Base-by-base conservation (phyloP, 805 yeast species). In the Kurtzmaniella fragi region DNA sequence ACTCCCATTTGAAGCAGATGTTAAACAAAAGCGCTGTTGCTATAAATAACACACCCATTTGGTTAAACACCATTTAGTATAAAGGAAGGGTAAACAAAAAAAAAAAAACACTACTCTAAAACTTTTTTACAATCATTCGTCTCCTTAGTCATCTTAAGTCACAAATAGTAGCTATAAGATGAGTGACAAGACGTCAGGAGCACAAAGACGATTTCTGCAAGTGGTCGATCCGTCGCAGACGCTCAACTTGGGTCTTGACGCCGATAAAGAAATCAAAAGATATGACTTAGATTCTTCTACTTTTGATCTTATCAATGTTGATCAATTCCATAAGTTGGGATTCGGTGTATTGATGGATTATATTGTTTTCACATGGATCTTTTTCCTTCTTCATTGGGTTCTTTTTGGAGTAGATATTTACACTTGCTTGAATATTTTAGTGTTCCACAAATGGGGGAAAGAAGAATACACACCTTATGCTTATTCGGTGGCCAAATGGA, bases 401-500 rank as follows among this genome's bases (percentile, higher is more conserved):
- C 67, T 71, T 38, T 54, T 78, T 35, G 84, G 70, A 1, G 73
- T 84, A 1, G 96, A 88, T 64, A 69, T 87, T 17, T 88, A 85
- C 63, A 86, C 95, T 0, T 78, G 91, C 57, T 61, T 88, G 41
- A 79, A 76, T 48, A 72, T 88, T 31, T 65, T 87, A 48, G 93
- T 84, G 1, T 80, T 82, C 56, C 75, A 83, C 52, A 67, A 75
- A 34, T 83, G 91, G 91, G 71, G 81, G 3, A 69, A 78, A 4
- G 59, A 68, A 32, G 71, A 74, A 38, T 63, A 62, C 42, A 50
- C 63, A 42, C 70, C 70, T 3, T 69, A 67, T 48, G 70, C 73
- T 50, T 54, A 77, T 72, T 41, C 73, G 69, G 42, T 77, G 65
- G 74, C 74, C 41, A 67, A 66, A 53, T 84, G 91, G 91, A 62